Percentiles rank a stretch among this genome's conserved stretches.
These are phyloP conservation scores for Pinus taeda DNA, from an alignment of 75 land plant genomes.

Conservation along the genomic window DNA sequence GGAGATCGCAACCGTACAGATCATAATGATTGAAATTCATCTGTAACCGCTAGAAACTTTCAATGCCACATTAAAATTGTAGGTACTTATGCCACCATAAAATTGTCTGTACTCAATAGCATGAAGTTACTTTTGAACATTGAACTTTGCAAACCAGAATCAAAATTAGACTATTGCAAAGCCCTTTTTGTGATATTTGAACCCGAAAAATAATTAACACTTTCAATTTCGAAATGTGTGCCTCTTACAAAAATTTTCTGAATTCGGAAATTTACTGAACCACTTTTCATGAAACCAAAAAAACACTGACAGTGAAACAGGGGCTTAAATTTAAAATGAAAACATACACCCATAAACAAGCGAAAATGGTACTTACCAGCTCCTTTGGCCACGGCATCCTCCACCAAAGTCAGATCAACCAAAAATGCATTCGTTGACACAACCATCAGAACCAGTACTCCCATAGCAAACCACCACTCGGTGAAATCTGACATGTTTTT, in stretches of 20 bases:
- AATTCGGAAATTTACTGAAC: not conserved
- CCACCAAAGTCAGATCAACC: slow-evolving; percentile 47
- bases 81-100: no score
- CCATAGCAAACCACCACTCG: not conserved
- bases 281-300: not conserved
- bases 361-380: slow-evolving; percentile 33
- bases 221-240: no score
- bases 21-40: no score
- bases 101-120: no score
- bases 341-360: not conserved
- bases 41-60: no score
- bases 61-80: no score
- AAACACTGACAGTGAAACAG: not conserved
- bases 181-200: no score
- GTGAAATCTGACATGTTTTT: not conserved
- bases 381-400: slow-evolving; percentile 51
- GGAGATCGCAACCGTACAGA: no score
- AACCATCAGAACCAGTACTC: not conserved
- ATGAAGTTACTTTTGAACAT: no score
- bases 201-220: no score
- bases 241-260: not conserved
- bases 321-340: not conserved
- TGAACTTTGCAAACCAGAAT: no score
- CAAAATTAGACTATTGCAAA: no score
- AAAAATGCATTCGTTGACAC: not conserved